These are phyloP conservation scores for Trichoderma endophyticum DNA, from an alignment of 2,329 filamentous ascomycete genomes.

Conservation along the genomic window DNA sequence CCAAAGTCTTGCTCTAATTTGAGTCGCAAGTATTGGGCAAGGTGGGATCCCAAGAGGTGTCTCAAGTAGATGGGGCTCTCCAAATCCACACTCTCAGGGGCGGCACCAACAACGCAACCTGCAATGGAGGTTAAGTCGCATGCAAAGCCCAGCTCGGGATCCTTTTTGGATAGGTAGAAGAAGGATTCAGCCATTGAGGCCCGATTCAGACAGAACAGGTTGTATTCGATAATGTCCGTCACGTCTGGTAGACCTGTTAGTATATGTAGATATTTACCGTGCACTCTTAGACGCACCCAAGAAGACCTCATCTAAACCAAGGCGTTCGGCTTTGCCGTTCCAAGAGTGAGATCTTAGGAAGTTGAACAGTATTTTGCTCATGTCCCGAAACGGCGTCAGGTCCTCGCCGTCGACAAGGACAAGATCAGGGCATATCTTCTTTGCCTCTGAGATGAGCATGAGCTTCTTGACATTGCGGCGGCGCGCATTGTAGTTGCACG, in stretches of 20 bases:
- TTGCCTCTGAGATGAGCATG: slow-evolving; percentile 80
- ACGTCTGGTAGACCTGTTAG: slow-evolving; percentile 57
- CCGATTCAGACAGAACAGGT: slow-evolving; percentile 66
- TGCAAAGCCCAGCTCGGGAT: slow-evolving; percentile 75
- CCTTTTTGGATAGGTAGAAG: slow-evolving; percentile 69
- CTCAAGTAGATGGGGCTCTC: slow-evolving; percentile 50
- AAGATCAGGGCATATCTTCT: slow-evolving; percentile 74
- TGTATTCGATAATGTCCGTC: slow-evolving; percentile 83
- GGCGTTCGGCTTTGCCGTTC: slow-evolving; percentile 71
- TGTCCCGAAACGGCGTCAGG: slow-evolving; percentile 78
- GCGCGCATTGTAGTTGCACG: slow-evolving; percentile 91
- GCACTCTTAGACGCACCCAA: slow-evolving; percentile 37
- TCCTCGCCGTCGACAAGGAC: slow-evolving; percentile 86
- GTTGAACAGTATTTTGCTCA: slow-evolving; percentile 74
- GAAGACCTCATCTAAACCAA: slow-evolving; percentile 86
- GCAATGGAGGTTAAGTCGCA: slow-evolving; percentile 70
- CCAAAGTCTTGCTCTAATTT: slow-evolving; percentile 72
- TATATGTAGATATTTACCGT: neutral
- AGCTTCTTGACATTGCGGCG: slow-evolving; percentile 73
- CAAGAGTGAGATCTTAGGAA: slow-evolving; percentile 73
- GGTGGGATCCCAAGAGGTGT: slow-evolving; percentile 74
- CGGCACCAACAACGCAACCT: slow-evolving; percentile 52
- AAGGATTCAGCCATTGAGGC: slow-evolving; percentile 66
- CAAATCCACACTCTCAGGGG: slow-evolving; percentile 25
- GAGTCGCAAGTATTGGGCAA: slow-evolving; percentile 70